Evolutionary conservation across 208 protist genomes (phyloP).

Genomic region (Leishmania braziliensis): DNA sequence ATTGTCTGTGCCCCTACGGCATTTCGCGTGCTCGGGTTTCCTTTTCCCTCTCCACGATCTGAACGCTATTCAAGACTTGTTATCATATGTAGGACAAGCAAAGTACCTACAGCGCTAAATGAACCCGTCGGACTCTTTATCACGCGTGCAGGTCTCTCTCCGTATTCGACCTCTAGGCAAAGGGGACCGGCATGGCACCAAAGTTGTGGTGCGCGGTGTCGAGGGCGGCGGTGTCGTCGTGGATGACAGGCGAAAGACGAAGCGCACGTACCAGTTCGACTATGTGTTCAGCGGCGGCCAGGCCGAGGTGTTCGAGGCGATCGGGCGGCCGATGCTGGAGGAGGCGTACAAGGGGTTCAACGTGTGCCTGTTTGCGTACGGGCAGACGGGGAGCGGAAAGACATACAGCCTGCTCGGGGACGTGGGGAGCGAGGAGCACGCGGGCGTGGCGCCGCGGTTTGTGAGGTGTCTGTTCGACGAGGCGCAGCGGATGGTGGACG

Average conservation of each 20-base stretch:
- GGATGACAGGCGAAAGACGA: slow-evolving; percentile 31
- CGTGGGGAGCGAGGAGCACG: slow-evolving; percentile 33
- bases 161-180: slow-evolving; percentile 35
- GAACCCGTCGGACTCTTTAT: not conserved
- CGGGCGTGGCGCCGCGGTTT: slow-evolving; percentile 43
- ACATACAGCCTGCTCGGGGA: slow-evolving; percentile 80
- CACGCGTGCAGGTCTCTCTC: slow-evolving; percentile 40
- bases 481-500: slow-evolving; percentile 47
- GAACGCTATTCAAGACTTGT: not conserved
- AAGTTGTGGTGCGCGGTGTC: slow-evolving; percentile 16
- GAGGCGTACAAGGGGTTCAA: slow-evolving; percentile 88
- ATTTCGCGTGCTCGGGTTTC: not conserved
- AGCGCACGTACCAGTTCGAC: slow-evolving; percentile 41
- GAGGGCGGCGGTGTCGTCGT: slow-evolving; percentile 19
- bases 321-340: slow-evolving; percentile 78
- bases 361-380: slow-evolving; percentile 82
- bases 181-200: slow-evolving; percentile 15
- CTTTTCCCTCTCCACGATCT: not conserved
- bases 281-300: slow-evolving; percentile 52
- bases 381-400: slow-evolving; percentile 81
- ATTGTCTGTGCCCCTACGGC: not conserved
- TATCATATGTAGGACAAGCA: not conserved
- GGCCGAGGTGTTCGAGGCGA: slow-evolving; percentile 65
- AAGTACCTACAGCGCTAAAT: not conserved
- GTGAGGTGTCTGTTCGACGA: slow-evolving; percentile 47